A percentile compares a stretch with the other conserved stretches of the same genome.
phyloP scores from a whole-genome alignment of 371 early-diverging fungal species.

The Rhizopus microsporus region DNA sequence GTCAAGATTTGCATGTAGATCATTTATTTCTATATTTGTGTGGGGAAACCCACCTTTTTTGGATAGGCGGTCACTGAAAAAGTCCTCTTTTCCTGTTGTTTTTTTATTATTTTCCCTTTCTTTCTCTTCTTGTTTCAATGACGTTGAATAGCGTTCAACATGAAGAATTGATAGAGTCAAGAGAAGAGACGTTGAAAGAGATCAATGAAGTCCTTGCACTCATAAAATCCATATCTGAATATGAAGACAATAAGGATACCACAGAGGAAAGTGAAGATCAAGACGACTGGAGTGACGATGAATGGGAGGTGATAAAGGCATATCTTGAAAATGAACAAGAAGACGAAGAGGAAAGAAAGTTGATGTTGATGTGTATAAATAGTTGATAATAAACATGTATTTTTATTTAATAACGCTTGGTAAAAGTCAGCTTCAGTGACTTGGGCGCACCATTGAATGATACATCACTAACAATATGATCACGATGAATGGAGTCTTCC shows the following conservation, averaged over 20 bases:
- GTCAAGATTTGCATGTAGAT: too few species aligned
- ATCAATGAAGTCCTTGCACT: background rate
- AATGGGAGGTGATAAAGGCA: slow-evolving; percentile 9
- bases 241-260: background rate
- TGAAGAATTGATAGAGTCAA: background rate
- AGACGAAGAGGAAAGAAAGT: too few species aligned
- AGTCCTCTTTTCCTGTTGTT: too few species aligned
- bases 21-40: too few species aligned
- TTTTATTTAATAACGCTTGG: slow-evolving; percentile 19
- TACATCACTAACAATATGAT: slow-evolving; percentile 17
- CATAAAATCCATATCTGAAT: slow-evolving; percentile 1
- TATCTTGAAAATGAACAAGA: background rate
- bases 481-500: slow-evolving; percentile 26
- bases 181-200: background rate
- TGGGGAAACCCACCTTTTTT: too few species aligned
- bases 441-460: slow-evolving; percentile 18
- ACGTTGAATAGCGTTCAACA: background rate
- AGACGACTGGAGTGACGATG: slow-evolving; percentile 2
- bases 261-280: slow-evolving; percentile 1
- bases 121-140: slow-evolving; percentile 2
- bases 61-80: too few species aligned
- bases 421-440: slow-evolving; percentile 14
- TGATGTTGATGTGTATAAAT: too few species aligned
- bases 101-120: background rate
- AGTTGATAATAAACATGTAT: too few species aligned